Base-by-base conservation (phyloP, 2,329 filamentous ascomycete genomes). In the Ceratocystiopsis brevicomis region DNA sequence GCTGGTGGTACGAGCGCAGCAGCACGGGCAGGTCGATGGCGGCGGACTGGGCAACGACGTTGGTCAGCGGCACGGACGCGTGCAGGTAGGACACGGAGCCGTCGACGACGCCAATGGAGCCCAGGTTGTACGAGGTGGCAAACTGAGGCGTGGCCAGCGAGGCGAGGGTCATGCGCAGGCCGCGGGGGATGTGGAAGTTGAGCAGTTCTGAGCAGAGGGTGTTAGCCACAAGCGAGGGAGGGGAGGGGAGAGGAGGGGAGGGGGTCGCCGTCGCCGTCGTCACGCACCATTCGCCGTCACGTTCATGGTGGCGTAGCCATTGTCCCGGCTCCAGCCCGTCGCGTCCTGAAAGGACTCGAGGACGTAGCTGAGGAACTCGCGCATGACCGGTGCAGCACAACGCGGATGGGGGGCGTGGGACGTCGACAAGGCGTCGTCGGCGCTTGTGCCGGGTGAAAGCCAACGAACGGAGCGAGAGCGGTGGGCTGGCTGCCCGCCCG, bases 51-150 rank as follows among this genome's bases (percentile, higher is more conserved):
- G 70, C 74, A 12, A 67, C 59, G 68, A 85, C 49, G 42, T 78
- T 67, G 36, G 68, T 64, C 45, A 96, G 70, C 13, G 85, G 78
- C 10, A 90, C 69, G 3, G 85, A 93, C 40, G 86, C 92, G 65
- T 93, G 96, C 43, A 98, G 74, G 62, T 96, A 98, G 14, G 87
- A 93, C 45, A 98, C 73, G n/a, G 86, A 94, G 57, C 90, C 90
- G 63, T 96, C 88, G 42, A 98, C 87, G 34, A 93, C 71, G 47
- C 88, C 90, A 15, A 92, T 73, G 37, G 80, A 92, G 47, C 86
- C 85, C 38, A 98, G 73, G 37, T 84, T 81, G 61, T 98, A 98
- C 35, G 86, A 88, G 15, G 87, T 93, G 19, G 87, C 88, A 54
- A 96, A 95, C 59, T 94, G 85, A 10, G 85, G 80, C 16, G 87